These are phyloP conservation scores for Jamesozyma piceae DNA, from an alignment of 805 yeast species.

Conservation along the genomic window DNA sequence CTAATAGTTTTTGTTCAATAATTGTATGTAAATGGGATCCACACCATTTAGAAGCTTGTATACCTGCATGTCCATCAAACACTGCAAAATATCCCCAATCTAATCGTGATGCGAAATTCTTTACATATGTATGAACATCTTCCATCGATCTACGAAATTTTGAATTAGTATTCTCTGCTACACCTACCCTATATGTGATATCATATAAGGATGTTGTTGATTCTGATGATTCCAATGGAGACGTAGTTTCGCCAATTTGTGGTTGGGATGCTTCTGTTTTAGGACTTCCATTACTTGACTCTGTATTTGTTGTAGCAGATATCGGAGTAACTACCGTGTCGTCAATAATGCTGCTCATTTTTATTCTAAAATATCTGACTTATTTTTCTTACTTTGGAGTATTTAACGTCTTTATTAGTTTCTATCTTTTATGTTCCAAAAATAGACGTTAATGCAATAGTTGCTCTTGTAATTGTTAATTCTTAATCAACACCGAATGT, in stretches of 20 bases:
- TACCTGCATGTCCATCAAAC: conserved; percentile 97
- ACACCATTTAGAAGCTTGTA: conserved; percentile 88
- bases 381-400: background rate
- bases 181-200: conserved; percentile 75
- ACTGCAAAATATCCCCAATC: conserved; percentile 95
- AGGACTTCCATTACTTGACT: background rate
- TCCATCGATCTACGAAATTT: conserved; percentile 86
- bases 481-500: no score
- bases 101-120: conserved; percentile 80
- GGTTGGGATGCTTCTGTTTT: no score
- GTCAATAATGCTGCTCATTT: background rate
- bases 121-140: conserved; percentile 87
- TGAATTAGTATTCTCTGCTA: conserved; percentile 78
- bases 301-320: background rate
- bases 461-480: no score
- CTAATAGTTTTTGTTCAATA: conserved; percentile 49
- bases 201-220: conserved; percentile 24
- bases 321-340: background rate
- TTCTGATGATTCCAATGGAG: background rate
- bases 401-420: no score
- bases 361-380: background rate
- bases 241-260: background rate
- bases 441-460: no score
- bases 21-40: conserved; percentile 73
- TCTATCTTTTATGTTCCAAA: no score